Conservation (phyloP, 1,284 basidiomycete genomes). For the Trichosporon faecale region DNA sequence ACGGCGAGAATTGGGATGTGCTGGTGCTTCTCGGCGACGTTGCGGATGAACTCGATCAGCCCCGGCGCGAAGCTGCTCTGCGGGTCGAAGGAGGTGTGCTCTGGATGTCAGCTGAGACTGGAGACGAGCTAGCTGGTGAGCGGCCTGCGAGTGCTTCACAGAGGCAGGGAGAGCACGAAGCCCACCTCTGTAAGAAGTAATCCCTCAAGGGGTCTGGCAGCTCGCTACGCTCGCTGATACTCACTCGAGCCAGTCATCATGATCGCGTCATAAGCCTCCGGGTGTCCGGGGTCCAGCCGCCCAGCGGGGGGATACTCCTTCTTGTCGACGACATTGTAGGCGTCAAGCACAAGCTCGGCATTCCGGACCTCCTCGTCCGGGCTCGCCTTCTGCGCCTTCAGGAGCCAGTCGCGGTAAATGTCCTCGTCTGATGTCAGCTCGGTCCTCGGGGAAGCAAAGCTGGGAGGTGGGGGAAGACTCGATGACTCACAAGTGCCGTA, state of each 20-base stretch:
- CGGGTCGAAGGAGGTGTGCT: conserved; percentile 45
- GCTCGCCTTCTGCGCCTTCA: conserved; percentile 36
- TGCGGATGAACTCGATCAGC: conserved; percentile 40
- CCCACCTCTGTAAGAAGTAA: not conserved
- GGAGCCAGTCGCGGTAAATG: conserved; percentile 52
- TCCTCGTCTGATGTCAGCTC: conserved; percentile 41
- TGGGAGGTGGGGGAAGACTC: too few species aligned
- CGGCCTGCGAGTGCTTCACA: not conserved
- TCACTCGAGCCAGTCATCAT: conserved; percentile 57
- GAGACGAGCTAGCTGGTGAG: not conserved
- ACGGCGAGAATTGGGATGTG: conserved; percentile 51
- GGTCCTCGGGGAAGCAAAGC: not conserved
- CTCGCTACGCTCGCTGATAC: conserved; percentile 19
- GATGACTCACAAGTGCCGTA: conserved; percentile 49
- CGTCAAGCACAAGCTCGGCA: conserved; percentile 52
- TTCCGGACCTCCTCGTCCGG: conserved; percentile 32
- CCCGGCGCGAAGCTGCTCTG: conserved; percentile 35
- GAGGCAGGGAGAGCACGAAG: too few species aligned
- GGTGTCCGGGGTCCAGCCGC: conserved; percentile 44
- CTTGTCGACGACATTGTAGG: conserved; percentile 55
- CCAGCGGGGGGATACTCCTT: conserved; percentile 53
- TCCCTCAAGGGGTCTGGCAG: too few species aligned
- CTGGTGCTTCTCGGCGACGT: conserved; percentile 28
- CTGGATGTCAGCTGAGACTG: conserved; percentile 23
- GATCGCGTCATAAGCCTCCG: conserved; percentile 51